A percentile compares a stretch with the other conserved stretches of the same genome.
Conservation (phyloP, 192 early-diverging fungal species). For the Chytriomyces sp. region DNA sequence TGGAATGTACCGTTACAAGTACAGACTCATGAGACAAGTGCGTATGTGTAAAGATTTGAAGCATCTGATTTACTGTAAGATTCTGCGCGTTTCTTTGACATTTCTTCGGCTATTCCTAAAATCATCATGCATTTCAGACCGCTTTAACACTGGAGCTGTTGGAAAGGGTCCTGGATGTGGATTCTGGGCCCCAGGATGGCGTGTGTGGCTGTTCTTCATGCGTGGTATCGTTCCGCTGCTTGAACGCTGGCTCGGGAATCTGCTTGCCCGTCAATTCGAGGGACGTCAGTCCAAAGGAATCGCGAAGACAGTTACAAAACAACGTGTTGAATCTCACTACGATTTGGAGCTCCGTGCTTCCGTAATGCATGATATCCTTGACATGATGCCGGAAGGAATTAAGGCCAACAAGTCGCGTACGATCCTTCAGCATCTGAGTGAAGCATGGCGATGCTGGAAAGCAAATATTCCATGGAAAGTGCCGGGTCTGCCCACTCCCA, state of each 20-base stretch:
- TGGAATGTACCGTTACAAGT: constrained; percentile 99
- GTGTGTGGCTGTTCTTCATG: constrained; percentile 99
- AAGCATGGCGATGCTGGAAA: constrained; percentile 94
- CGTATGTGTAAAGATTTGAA: constrained; percentile 95
- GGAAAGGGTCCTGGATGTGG: constrained; percentile 98
- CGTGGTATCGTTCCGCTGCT: constrained; percentile 96
- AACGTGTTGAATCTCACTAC: constrained; percentile 98
- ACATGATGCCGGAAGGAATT: constrained; percentile 99
- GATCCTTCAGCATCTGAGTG: constrained; percentile 93
- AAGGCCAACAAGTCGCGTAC: constrained; percentile 95
- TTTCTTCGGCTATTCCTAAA: not conserved
- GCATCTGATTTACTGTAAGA: constrained; percentile 82
- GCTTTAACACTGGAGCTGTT: constrained; percentile 93
- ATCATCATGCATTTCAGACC: constrained; percentile 51
- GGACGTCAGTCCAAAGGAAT: constrained; percentile 96
- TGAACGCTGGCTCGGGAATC: constrained; percentile 98
- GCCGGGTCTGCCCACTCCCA: constrained; percentile 93
- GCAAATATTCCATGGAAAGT: constrained; percentile 99
- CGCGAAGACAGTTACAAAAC: constrained; percentile 98
- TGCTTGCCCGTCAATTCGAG: constrained; percentile 98
- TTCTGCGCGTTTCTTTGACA: constrained; percentile 7
- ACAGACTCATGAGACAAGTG: constrained; percentile 95
- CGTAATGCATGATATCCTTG: constrained; percentile 98
- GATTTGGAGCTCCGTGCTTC: constrained; percentile 97
- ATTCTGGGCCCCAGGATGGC: constrained; percentile 99